phyloP scores from a whole-genome alignment of 2,329 filamentous ascomycete species.

The Zasmidium citrigriseum region DNA sequence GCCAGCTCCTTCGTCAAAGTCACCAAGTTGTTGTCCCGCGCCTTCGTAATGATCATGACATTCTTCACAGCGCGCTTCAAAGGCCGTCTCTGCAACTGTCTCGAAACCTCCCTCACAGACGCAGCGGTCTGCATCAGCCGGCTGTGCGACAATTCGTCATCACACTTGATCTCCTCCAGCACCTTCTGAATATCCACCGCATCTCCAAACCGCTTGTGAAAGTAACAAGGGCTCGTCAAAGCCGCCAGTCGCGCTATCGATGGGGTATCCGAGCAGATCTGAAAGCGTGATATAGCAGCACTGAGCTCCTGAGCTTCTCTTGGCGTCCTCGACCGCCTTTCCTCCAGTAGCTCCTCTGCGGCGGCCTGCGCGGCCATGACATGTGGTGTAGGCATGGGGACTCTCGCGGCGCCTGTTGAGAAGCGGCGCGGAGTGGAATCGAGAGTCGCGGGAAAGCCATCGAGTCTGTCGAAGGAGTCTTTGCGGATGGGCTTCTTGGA shows the following conservation, averaged over 20 bases:
- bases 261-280: conserved; percentile 28
- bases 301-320: conserved; percentile 30
- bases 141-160: conserved; percentile 88
- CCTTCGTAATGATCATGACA: conserved; percentile 98
- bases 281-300: conserved; percentile 29
- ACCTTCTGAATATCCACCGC: conserved; percentile 94
- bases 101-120: conserved; percentile 90
- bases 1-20: conserved; percentile 84
- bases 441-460: conserved; percentile 26
- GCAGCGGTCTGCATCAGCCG: conserved; percentile 93
- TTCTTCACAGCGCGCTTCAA: conserved; percentile 90
- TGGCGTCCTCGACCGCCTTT: conserved; percentile 26
- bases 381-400: conserved; percentile 35
- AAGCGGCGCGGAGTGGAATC: conserved; percentile 36
- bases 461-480: conserved; percentile 34
- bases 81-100: conserved; percentile 87
- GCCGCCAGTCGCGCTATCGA: conserved; percentile 57
- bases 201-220: conserved; percentile 95
- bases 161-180: conserved; percentile 87
- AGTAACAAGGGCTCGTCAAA: conserved; percentile 92
- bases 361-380: conserved; percentile 33
- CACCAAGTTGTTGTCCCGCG: conserved; percentile 90
- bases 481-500: conserved; percentile 30
- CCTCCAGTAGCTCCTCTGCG: conserved; percentile 29
- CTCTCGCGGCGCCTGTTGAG: conserved; percentile 33